Evolutionary conservation across 2,329 filamentous ascomycete genomes (phyloP).

Genomic region (Verticillium longisporum): DNA sequence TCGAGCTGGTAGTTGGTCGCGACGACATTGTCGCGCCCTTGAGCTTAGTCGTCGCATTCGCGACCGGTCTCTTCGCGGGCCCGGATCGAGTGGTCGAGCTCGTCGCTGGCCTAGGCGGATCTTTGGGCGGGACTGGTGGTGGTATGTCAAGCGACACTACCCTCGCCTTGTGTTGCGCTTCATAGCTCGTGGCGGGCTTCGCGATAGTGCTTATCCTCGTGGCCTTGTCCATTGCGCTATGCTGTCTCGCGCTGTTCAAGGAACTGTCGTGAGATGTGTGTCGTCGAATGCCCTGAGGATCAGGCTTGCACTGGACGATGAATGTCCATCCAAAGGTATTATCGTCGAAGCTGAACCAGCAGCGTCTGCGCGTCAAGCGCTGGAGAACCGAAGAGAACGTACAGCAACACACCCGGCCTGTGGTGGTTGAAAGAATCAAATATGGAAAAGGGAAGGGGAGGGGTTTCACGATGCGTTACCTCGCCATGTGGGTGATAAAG

Average conservation of each 20-base stretch:
- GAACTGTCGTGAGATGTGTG: background rate
- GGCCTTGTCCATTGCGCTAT: background rate
- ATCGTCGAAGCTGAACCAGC: background rate
- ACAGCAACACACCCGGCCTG: background rate
- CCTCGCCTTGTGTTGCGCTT: background rate
- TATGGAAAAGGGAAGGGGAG: background rate
- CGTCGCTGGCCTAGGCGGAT: background rate
- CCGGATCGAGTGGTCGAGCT: background rate
- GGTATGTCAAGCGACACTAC: slow-evolving; percentile 2
- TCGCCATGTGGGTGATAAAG: background rate
- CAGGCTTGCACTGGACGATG: background rate
- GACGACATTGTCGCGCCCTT: background rate
- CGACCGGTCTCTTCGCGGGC: background rate
- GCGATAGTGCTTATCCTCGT: background rate
- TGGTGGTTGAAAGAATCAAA: background rate
- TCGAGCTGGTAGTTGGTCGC: background rate
- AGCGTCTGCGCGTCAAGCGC: background rate
- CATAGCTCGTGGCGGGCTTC: background rate
- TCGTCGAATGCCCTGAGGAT: background rate
- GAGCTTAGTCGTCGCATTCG: background rate
- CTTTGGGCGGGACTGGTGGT: slow-evolving; percentile 7
- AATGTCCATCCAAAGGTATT: background rate
- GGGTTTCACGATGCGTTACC: background rate
- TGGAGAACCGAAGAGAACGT: background rate
- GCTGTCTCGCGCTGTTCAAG: background rate